Percentiles rank a stretch among this genome's conserved stretches.
Evolutionary conservation across 2,329 filamentous ascomycete species (phyloP).

Genomic region (Xylariales sp.): DNA sequence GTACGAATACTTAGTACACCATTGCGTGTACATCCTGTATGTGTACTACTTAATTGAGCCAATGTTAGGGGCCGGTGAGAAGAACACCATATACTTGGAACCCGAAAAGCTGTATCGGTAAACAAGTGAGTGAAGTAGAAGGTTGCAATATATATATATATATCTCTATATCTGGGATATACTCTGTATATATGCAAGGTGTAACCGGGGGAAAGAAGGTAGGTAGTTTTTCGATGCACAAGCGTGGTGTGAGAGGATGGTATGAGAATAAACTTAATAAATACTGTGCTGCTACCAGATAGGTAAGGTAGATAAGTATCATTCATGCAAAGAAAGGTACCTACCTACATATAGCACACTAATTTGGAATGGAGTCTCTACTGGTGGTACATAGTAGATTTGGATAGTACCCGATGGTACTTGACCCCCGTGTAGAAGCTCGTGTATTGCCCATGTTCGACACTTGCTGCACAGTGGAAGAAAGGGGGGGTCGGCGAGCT

Average conservation of each 20-base stretch:
- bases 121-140: not conserved
- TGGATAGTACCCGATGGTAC: not conserved
- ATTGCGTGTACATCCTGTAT: not conserved
- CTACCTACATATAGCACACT: too few relatives aligned
- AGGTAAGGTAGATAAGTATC: not conserved
- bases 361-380: too few relatives aligned
- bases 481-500: slow-evolving; percentile 22
- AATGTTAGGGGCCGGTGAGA: not conserved
- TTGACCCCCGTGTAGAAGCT: slow-evolving; percentile 1
- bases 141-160: not conserved
- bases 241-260: too few relatives aligned
- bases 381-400: too few relatives aligned
- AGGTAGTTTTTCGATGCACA: not conserved
- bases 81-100: not conserved
- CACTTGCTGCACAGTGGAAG: slow-evolving; percentile 18
- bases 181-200: not conserved
- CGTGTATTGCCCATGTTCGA: too few relatives aligned
- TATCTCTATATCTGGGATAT: too few relatives aligned
- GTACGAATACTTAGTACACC: not conserved
- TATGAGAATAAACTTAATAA: too few relatives aligned
- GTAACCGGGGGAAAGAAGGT: not conserved
- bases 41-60: not conserved
- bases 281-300: not conserved
- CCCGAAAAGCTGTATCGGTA: not conserved
- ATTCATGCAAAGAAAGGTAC: slow-evolving; percentile 6